These are phyloP conservation scores for Arthrobotrys megalospora DNA, from an alignment of 2,329 filamentous ascomycete species.

Conservation along the genomic window DNA sequence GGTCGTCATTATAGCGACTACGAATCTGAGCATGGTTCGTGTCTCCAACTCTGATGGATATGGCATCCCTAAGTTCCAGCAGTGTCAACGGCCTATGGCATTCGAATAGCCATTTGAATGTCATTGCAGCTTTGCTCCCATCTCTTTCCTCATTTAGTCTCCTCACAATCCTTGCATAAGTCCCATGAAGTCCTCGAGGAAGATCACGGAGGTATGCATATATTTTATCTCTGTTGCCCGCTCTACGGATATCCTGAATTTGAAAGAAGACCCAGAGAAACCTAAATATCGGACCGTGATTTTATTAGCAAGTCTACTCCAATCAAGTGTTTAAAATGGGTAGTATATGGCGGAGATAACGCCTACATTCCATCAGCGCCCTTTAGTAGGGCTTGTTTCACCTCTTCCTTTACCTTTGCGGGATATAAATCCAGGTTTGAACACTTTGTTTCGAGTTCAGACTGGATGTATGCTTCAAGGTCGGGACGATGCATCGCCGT, in stretches of 20 bases:
- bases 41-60: constrained; percentile 64
- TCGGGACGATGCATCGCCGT: constrained; percentile 59
- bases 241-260: constrained; percentile 66
- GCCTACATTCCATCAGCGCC: constrained; percentile 67
- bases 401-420: constrained; percentile 62
- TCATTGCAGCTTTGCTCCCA: constrained; percentile 60
- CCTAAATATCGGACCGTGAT: constrained; percentile 63
- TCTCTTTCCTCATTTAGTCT: constrained; percentile 64
- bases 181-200: constrained; percentile 65
- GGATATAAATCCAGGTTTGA: constrained; percentile 61
- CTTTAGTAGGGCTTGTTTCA: constrained; percentile 64
- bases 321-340: constrained; percentile 8
- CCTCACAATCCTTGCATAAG: constrained; percentile 64
- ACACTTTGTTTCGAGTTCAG: constrained; percentile 57
- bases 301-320: too few relatives aligned
- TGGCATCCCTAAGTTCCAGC: constrained; percentile 67
- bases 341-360: background rate
- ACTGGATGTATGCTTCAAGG: constrained; percentile 62
- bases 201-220: constrained; percentile 65
- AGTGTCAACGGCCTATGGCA: constrained; percentile 66
- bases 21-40: constrained; percentile 23
- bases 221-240: constrained; percentile 66
- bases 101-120: constrained; percentile 66
- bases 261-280: constrained; percentile 68
- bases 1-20: constrained; percentile 14